These are phyloP conservation scores for Candida chauliodis DNA, from an alignment of 805 yeast genomes.

Conservation along the genomic window DNA sequence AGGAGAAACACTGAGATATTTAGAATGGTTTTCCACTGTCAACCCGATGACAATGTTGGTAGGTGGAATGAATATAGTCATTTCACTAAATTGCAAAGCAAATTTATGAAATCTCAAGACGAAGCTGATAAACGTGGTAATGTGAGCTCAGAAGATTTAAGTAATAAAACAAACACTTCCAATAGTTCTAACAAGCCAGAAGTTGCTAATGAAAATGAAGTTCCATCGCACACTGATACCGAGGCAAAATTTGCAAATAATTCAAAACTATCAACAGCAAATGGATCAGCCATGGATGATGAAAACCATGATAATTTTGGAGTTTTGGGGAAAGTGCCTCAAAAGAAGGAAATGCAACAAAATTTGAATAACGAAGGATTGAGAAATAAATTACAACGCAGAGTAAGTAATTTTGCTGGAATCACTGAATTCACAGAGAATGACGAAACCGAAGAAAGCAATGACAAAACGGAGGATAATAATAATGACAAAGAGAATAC, in stretches of 20 bases:
- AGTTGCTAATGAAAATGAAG: slow-evolving; percentile 5
- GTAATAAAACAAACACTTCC: slow-evolving; percentile 5
- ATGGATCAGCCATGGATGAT: not conserved
- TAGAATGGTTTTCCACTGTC: slow-evolving; percentile 84
- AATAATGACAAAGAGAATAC: slow-evolving; percentile 2
- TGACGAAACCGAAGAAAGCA: not conserved
- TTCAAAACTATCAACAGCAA: not conserved
- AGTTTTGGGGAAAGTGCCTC: slow-evolving; percentile 34
- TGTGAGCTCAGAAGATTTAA: slow-evolving; percentile 2
- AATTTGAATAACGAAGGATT: slow-evolving; percentile 2
- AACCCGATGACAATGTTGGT: slow-evolving; percentile 89
- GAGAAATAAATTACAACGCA: slow-evolving; percentile 8
- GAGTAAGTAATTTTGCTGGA: slow-evolving; percentile 7
- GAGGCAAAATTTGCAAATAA: slow-evolving; percentile 11
- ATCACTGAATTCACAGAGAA: not conserved
- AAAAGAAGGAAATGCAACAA: slow-evolving; percentile 9
- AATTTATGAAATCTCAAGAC: slow-evolving; percentile 45
- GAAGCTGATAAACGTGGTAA: slow-evolving; percentile 17
- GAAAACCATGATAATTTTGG: slow-evolving; percentile 29
- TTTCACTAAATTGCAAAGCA: slow-evolving; percentile 55
- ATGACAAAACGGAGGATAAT: slow-evolving; percentile 2
- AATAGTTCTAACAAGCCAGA: slow-evolving; percentile 6
- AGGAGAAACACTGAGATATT: slow-evolving; percentile 76
- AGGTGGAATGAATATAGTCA: slow-evolving; percentile 89
- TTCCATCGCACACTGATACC: not conserved